phyloP scores from a whole-genome alignment of 2,329 filamentous ascomycete genomes.

The Fusarium keratoplasticum region DNA sequence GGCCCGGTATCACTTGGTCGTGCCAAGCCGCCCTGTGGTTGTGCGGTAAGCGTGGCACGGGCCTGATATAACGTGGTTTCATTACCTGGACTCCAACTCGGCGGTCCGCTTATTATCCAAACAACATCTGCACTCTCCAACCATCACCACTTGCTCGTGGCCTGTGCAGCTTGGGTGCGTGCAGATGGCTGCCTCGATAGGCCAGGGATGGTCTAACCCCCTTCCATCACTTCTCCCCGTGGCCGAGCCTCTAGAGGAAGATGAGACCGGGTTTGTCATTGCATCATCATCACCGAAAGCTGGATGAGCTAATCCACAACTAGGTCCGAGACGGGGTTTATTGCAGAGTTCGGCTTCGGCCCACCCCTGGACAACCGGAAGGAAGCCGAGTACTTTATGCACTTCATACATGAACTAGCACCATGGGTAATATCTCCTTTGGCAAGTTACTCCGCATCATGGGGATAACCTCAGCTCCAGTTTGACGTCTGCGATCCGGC shows the following conservation, averaged over 20 bases:
- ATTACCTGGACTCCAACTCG: neutral
- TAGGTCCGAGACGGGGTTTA: constrained; percentile 8
- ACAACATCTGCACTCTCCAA: neutral
- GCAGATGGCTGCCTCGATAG: constrained; percentile 20
- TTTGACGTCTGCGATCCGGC: constrained; percentile 57
- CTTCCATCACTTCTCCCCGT: constrained; percentile 28
- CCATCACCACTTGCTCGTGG: neutral
- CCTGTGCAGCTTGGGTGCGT: neutral
- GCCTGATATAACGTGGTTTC: constrained; percentile 9
- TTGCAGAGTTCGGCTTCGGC: constrained; percentile 28
- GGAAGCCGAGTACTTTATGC: constrained; percentile 33
- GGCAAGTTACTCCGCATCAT: constrained; percentile 1
- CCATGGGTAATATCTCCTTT: constrained; percentile 20
- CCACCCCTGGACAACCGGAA: constrained; percentile 28
- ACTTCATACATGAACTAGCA: constrained; percentile 32
- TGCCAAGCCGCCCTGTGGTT: neutral
- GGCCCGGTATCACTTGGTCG: neutral
- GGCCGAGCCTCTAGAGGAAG: constrained; percentile 6
- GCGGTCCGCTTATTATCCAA: neutral
- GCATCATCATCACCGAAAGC: neutral
- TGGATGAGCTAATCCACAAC: neutral
- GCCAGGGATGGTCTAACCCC: constrained; percentile 22
- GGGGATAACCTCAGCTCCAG: constrained; percentile 33
- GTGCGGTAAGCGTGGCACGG: neutral
- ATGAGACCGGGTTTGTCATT: constrained; percentile 9